phyloP scores from a whole-genome alignment of 352 stramenopile species.

The Halophytophthora polymorphica region DNA sequence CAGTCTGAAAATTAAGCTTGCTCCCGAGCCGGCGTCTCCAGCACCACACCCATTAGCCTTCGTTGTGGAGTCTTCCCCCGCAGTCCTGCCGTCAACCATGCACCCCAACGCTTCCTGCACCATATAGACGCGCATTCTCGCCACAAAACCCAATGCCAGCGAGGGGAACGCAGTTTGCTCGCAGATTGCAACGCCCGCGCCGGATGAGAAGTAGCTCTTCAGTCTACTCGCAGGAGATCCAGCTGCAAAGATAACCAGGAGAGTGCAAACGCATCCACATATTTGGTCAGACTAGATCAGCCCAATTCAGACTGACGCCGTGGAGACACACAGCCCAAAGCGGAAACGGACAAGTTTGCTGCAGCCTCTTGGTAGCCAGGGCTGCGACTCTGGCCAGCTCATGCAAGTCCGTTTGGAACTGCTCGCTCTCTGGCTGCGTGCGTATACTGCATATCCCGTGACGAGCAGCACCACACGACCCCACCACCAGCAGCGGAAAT shows the following conservation, averaged over 20 bases:
- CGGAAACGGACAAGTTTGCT: too few relatives aligned
- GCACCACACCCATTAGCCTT: not conserved
- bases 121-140: constrained; percentile 44
- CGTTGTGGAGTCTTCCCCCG: not conserved
- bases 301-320: not conserved
- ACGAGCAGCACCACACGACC: not conserved
- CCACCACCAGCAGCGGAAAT: not conserved
- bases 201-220: constrained; percentile 51
- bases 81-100: constrained; percentile 10
- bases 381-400: too few relatives aligned
- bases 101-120: constrained; percentile 42
- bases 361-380: too few relatives aligned
- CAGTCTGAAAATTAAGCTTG: constrained; percentile 14
- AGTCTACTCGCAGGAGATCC: constrained; percentile 33
- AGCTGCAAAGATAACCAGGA: constrained; percentile 16
- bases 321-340: too few relatives aligned
- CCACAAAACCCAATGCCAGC: constrained; percentile 61
- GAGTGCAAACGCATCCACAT: not conserved
- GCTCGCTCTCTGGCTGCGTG: too few relatives aligned
- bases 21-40: not conserved
- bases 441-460: too few relatives aligned
- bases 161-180: constrained; percentile 71
- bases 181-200: constrained; percentile 40
- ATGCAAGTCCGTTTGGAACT: too few relatives aligned
- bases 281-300: not conserved